Percentiles rank a stretch among this genome's conserved stretches.
phyloP scores from a whole-genome alignment of 768 basidiomycete genomes.

The Boletus tylopilopsis region DNA sequence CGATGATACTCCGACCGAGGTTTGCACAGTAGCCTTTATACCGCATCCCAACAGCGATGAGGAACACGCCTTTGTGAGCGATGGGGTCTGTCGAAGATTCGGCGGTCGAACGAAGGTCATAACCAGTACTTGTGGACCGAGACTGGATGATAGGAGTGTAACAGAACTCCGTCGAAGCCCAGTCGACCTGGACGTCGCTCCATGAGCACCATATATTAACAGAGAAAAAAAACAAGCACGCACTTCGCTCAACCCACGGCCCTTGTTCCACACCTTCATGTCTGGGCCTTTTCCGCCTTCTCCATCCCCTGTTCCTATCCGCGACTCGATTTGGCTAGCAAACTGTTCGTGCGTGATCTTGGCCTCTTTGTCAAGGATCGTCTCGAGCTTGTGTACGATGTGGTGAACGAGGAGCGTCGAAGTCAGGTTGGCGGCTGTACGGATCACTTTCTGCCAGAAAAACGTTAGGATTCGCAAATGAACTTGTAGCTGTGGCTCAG shows the following conservation, averaged over 20 bases:
- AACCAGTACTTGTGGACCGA: slow-evolving; percentile 74
- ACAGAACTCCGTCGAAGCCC: slow-evolving; percentile 86
- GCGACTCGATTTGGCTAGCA: slow-evolving; percentile 79
- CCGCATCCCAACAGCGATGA: slow-evolving; percentile 83
- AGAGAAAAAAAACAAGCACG: slow-evolving; percentile 27
- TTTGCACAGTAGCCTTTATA: slow-evolving; percentile 94
- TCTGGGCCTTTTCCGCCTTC: slow-evolving; percentile 79
- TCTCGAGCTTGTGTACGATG: slow-evolving; percentile 83
- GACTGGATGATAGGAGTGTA: slow-evolving; percentile 97
- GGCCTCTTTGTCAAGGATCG: slow-evolving; percentile 87
- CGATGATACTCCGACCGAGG: slow-evolving; percentile 91
- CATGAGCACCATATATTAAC: slow-evolving; percentile 5
- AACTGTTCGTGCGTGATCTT: slow-evolving; percentile 88
- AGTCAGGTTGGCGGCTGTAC: slow-evolving; percentile 72
- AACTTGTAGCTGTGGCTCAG: neutral
- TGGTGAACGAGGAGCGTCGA: slow-evolving; percentile 83
- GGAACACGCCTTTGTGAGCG: slow-evolving; percentile 82
- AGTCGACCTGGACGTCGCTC: slow-evolving; percentile 63
- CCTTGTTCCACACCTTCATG: slow-evolving; percentile 88
- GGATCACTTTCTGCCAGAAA: slow-evolving; percentile 62
- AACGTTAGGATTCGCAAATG: slow-evolving; percentile 7
- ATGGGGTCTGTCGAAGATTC: slow-evolving; percentile 82
- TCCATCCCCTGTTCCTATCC: slow-evolving; percentile 70
- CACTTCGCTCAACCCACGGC: slow-evolving; percentile 70
- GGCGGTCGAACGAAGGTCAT: slow-evolving; percentile 84